A percentile compares a stretch with the other conserved stretches of the same genome.
Evolutionary conservation across 2,329 filamentous ascomycete species (phyloP).

Genomic region (Alternaria longipes): DNA sequence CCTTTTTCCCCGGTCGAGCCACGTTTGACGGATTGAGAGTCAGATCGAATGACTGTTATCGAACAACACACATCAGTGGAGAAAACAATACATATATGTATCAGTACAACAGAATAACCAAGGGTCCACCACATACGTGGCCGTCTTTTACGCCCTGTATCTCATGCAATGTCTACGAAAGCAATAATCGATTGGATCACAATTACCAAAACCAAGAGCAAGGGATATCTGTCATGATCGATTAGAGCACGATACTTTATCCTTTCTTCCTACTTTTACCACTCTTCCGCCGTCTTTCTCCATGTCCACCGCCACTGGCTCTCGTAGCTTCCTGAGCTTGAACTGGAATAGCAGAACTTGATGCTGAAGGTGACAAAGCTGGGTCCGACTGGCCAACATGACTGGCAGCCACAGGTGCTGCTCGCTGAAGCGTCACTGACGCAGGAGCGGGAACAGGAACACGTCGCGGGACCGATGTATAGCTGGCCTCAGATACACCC

Average conservation of each 20-base stretch:
- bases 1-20: constrained; percentile 15
- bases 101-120: constrained; percentile 12
- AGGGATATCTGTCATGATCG: not conserved
- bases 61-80: constrained; percentile 22
- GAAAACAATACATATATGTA: constrained; percentile 15
- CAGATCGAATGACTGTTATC: constrained; percentile 14
- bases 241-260: constrained; percentile 3
- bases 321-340: constrained; percentile 25
- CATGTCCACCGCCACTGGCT: constrained; percentile 30
- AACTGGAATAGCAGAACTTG: constrained; percentile 18
- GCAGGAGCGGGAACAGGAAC: constrained; percentile 42
- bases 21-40: constrained; percentile 6
- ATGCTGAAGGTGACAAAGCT: constrained; percentile 19
- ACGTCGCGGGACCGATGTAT: constrained; percentile 46
- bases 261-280: constrained; percentile 35
- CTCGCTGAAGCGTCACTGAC: constrained; percentile 21
- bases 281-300: constrained; percentile 37
- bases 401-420: constrained; percentile 19
- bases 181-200: constrained; percentile 5
- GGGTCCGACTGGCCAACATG: constrained; percentile 38
- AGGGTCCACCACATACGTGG: constrained; percentile 20
- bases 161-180: constrained; percentile 10
- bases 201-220: constrained; percentile 2
- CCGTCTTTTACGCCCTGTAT: constrained; percentile 5
- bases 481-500: constrained; percentile 33